Evolutionary conservation across 306 rosid genomes (phyloP), one percentile per base, ranked within the genome.

Genomic region (Pterocarpus santalinus): DNA sequence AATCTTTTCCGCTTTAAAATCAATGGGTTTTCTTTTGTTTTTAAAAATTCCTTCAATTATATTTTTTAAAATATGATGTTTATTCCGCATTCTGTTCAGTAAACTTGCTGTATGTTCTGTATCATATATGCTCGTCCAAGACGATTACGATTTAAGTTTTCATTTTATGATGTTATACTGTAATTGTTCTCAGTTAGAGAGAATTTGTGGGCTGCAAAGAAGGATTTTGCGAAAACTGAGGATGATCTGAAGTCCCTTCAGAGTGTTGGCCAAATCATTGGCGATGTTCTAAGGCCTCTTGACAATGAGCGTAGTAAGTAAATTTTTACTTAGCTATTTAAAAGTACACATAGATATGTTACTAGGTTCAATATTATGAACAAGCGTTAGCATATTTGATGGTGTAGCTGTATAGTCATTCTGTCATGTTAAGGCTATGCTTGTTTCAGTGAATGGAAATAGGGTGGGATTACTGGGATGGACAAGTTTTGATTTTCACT

Each of bases 191-290:
- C 95, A 94, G 98, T 82, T 64, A 74, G 90, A 79, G 95, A 90
- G 46, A 85, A 88, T 41, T 81, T 89, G 81, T 85, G 90, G 77
- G 73, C 32, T 67, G 77, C 94, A 1, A 94, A 85, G 86, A 88
- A 88, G 64, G 98, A 86, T 53, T 94, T 87, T 79, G 76, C 75
- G 75, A 94, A 90, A 81, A 89, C 97, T 38, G 95, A 90, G 79
- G 94, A 91, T 84, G 97, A 94, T 77, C 79, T 94, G 87, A 89
- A 90, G 88, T 89, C 92, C 9, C 88, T 91, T 70, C 97, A 90
- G 61, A 22, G 28, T 22, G 28, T 22, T 22, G 28, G 28, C 28
- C 28, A 22, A 22, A 22, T 22, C 28, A 22, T 22, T 22, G 28
- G 28, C 28, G 28, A 22, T 86, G 92, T 94, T 77, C 90, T 91